A percentile compares a stretch with the other conserved stretches of the same genome.
Evolutionary conservation across 1,284 basidiomycete genomes (phyloP).

Genomic region (Taiwanofungus camphoratus): DNA sequence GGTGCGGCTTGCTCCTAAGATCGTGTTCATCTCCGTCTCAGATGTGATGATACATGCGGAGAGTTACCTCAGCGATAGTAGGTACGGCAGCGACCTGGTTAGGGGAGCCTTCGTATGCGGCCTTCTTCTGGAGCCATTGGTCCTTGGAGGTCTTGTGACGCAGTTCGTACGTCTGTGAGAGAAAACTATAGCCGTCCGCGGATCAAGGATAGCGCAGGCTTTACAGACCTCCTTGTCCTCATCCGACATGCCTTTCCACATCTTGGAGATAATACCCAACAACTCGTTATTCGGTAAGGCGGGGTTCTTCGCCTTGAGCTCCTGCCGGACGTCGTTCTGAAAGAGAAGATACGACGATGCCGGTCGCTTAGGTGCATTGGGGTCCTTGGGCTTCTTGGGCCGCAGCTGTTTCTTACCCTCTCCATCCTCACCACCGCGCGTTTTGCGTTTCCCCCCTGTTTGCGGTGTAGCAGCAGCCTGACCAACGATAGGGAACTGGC

Average conservation of each 20-base stretch:
- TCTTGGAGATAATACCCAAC: slow-evolving; percentile 63
- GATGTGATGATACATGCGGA: no score
- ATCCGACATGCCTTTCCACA: slow-evolving; percentile 68
- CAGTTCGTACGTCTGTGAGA: slow-evolving; percentile 31
- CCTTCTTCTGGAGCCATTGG: slow-evolving; percentile 29
- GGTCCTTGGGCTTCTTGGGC: slow-evolving; percentile 72
- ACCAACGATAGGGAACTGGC: slow-evolving; percentile 20
- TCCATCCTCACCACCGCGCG: slow-evolving; percentile 31
- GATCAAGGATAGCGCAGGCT: neutral
- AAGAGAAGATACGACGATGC: slow-evolving; percentile 93
- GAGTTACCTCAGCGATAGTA: no score
- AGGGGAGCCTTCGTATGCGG: slow-evolving; percentile 24
- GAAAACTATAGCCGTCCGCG: neutral
- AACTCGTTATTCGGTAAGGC: slow-evolving; percentile 69
- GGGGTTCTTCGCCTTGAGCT: slow-evolving; percentile 63
- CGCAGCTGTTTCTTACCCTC: slow-evolving; percentile 40
- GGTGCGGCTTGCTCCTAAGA: no score
- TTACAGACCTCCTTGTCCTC: slow-evolving; percentile 67
- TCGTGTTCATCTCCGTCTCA: no score
- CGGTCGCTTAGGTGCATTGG: slow-evolving; percentile 91
- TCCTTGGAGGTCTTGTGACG: slow-evolving; percentile 32
- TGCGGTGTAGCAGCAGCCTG: slow-evolving; percentile 22
- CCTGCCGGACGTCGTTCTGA: slow-evolving; percentile 86
- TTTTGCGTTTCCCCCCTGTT: slow-evolving; percentile 46
- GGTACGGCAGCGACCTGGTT: slow-evolving; percentile 11